Conservation (phyloP, 2,329 filamentous ascomycete genomes). For the Aaosphaeria arxii region DNA sequence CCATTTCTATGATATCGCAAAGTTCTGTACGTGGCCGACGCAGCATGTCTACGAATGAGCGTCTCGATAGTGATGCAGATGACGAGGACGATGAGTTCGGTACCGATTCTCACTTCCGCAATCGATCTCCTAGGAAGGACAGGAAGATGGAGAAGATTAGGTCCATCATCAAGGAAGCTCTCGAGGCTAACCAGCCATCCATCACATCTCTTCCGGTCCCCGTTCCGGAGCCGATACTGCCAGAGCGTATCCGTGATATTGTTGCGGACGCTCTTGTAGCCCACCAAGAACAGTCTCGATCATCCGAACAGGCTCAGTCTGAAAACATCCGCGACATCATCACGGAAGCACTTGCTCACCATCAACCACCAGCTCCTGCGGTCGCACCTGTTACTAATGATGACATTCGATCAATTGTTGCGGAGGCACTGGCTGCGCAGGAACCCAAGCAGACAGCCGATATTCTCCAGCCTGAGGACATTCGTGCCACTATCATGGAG, state of each 20-base stretch:
- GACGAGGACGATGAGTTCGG: slow-evolving; percentile 77
- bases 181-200: slow-evolving; percentile 49
- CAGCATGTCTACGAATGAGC: slow-evolving; percentile 65
- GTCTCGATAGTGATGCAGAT: slow-evolving; percentile 83
- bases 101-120: slow-evolving; percentile 56
- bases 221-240: slow-evolving; percentile 26
- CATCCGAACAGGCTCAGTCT: slow-evolving; percentile 7
- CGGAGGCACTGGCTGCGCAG: slow-evolving; percentile 4
- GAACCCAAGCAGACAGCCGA: slow-evolving; percentile 1
- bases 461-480: slow-evolving; percentile 16
- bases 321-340: slow-evolving; percentile 20
- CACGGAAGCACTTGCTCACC: slow-evolving; percentile 21
- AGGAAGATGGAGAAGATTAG: slow-evolving; percentile 78
- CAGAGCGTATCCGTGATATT: slow-evolving; percentile 69
- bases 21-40: slow-evolving; percentile 54
- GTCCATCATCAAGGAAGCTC: slow-evolving; percentile 57
- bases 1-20: slow-evolving; percentile 58
- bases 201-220: slow-evolving; percentile 22
- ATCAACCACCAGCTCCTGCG: slow-evolving; percentile 10
- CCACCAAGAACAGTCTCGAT: slow-evolving; percentile 32
- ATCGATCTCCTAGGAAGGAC: slow-evolving; percentile 74
- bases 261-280: slow-evolving; percentile 61
- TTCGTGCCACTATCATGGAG: slow-evolving; percentile 26
- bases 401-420: slow-evolving; percentile 55
- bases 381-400: slow-evolving; percentile 45